phyloP scores from a whole-genome alignment of 164 flowering plant genomes.

The grape (Vitis vinifera) region DNA sequence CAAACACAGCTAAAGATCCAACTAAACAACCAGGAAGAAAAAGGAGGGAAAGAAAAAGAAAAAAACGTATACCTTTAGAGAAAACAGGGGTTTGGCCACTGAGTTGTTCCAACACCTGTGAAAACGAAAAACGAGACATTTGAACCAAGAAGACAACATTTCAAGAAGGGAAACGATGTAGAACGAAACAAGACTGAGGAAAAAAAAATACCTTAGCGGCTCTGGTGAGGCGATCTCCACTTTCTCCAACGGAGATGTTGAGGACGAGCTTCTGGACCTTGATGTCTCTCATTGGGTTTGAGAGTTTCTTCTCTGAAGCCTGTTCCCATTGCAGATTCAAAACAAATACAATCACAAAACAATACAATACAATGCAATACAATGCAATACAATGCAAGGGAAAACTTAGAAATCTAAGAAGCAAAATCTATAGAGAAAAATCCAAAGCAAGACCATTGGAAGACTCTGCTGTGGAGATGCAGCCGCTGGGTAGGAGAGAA shows the following conservation, averaged over 20 bases:
- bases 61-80: slow-evolving; percentile 38
- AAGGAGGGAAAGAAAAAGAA: neutral
- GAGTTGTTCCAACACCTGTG: slow-evolving; percentile 49
- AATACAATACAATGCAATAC: too few relatives aligned
- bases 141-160: neutral
- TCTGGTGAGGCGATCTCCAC: slow-evolving; percentile 57
- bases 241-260: slow-evolving; percentile 60
- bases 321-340: slow-evolving; percentile 12
- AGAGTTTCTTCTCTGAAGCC: slow-evolving; percentile 54
- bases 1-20: neutral
- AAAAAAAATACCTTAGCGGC: slow-evolving; percentile 37
- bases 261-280: slow-evolving; percentile 61
- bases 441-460: too few relatives aligned
- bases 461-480: too few relatives aligned
- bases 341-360: neutral
- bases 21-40: neutral
- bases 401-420: too few relatives aligned
- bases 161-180: neutral
- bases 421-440: too few relatives aligned
- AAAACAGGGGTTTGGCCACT: slow-evolving; percentile 53
- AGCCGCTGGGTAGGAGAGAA: too few relatives aligned
- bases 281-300: slow-evolving; percentile 58
- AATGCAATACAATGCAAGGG: too few relatives aligned
- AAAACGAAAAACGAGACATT: neutral
- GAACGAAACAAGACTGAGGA: neutral